A percentile compares a stretch with the other conserved stretches of the same genome.
These are phyloP conservation scores for Suillus lakei DNA, from an alignment of 768 basidiomycete species.

Conservation along the genomic window DNA sequence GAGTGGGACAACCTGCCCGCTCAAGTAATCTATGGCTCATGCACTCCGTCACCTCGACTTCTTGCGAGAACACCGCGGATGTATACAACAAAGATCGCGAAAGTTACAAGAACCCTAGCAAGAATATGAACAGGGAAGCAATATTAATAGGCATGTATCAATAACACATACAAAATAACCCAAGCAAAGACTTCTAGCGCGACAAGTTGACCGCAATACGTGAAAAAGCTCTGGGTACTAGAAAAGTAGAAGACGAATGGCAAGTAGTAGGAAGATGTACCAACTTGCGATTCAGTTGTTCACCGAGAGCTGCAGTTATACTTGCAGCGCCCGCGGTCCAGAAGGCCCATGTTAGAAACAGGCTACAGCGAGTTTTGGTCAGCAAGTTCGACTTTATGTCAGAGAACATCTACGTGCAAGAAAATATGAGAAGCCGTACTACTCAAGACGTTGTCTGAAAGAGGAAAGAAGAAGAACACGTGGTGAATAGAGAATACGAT, in stretches of 20 bases:
- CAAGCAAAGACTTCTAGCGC: conserved; percentile 78
- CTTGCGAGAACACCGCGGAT: conserved; percentile 62
- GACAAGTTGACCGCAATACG: conserved; percentile 78
- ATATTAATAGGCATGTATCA: not conserved
- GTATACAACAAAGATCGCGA: conserved; percentile 61
- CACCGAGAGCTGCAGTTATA: conserved; percentile 69
- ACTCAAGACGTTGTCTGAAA: conserved; percentile 52
- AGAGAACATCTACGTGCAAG: conserved; percentile 51
- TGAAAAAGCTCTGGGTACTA: conserved; percentile 48
- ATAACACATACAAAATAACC: conserved; percentile 63
- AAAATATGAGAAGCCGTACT: conserved; percentile 66
- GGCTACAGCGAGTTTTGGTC: conserved; percentile 41
- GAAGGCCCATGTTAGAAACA: conserved; percentile 76
- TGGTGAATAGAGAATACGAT: conserved; percentile 55
- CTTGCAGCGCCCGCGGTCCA: conserved; percentile 78
- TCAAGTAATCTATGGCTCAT: not conserved
- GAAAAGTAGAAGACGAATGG: not conserved
- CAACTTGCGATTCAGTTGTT: conserved; percentile 71
- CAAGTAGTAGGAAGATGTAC: conserved; percentile 23
- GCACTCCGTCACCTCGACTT: conserved; percentile 67
- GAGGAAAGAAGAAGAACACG: conserved; percentile 58
- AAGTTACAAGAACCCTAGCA: conserved; percentile 65
- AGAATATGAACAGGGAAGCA: not conserved
- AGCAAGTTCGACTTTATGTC: not conserved
- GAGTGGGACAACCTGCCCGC: not conserved